Evolutionary conservation across 1,284 basidiomycete genomes (phyloP).

Genomic region (Trichosporon sp.): DNA sequence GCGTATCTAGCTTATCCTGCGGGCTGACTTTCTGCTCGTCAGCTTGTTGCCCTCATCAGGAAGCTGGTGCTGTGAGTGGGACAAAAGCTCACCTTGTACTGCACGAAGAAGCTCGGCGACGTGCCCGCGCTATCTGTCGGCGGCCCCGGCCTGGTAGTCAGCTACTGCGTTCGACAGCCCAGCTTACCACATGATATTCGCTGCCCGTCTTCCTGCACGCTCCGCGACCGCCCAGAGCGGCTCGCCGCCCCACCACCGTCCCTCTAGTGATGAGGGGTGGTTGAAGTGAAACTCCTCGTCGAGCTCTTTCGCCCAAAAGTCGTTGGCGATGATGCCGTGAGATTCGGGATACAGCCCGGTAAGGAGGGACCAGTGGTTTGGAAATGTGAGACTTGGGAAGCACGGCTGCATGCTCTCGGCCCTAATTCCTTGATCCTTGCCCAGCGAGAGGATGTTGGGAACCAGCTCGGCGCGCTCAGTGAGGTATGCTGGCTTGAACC

Average conservation of each 20-base stretch:
- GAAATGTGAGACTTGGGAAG: slow-evolving; percentile 86
- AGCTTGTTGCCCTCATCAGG: too few species aligned
- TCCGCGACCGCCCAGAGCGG: slow-evolving; percentile 85
- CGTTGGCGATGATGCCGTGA: slow-evolving; percentile 85
- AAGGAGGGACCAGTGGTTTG: slow-evolving; percentile 84
- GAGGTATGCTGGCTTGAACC: slow-evolving; percentile 31
- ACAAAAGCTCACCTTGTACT: slow-evolving; percentile 57
- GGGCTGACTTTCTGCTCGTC: slow-evolving; percentile 52
- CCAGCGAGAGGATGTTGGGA: slow-evolving; percentile 22
- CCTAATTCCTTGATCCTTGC: slow-evolving; percentile 55
- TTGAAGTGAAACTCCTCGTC: slow-evolving; percentile 52
- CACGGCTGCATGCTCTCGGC: slow-evolving; percentile 78
- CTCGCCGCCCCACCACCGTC: slow-evolving; percentile 80
- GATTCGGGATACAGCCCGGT: slow-evolving; percentile 81
- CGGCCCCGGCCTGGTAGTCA: slow-evolving; percentile 65
- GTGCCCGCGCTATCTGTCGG: slow-evolving; percentile 61
- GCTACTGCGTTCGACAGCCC: background rate
- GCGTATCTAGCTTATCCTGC: slow-evolving; percentile 63
- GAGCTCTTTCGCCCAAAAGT: slow-evolving; percentile 72
- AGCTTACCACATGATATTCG: slow-evolving; percentile 81
- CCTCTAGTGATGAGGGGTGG: slow-evolving; percentile 58
- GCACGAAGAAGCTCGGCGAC: slow-evolving; percentile 66
- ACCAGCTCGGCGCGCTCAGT: slow-evolving; percentile 4
- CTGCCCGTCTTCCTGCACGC: slow-evolving; percentile 66
- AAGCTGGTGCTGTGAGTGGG: too few species aligned